These are phyloP conservation scores for Boletus rubescentipes DNA, from an alignment of 768 basidiomycete species.

Conservation along the genomic window DNA sequence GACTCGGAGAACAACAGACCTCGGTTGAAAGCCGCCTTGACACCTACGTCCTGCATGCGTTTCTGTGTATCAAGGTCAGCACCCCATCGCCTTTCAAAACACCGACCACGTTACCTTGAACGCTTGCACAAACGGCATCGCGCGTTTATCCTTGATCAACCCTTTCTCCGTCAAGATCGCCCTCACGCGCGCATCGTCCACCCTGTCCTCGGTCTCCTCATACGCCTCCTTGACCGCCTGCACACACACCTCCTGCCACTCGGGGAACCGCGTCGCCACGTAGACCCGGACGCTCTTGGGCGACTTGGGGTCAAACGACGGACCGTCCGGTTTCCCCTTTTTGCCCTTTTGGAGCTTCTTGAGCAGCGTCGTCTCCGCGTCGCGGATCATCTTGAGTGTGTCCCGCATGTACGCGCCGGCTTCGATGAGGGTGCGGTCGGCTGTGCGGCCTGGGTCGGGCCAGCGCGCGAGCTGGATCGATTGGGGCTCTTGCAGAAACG, in stretches of 20 bases:
- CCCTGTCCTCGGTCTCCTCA: conserved; percentile 50
- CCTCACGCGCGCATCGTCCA: conserved; percentile 83
- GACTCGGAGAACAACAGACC: conserved; percentile 81
- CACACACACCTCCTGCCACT: conserved; percentile 89
- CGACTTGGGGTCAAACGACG: conserved; percentile 79
- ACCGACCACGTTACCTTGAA: conserved; percentile 70
- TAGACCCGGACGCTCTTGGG: conserved; percentile 87
- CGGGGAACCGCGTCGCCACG: conserved; percentile 87
- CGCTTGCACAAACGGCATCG: conserved; percentile 91
- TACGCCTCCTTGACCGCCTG: conserved; percentile 72
- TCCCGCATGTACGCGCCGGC: conserved; percentile 83
- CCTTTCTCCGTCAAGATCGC: conserved; percentile 65
- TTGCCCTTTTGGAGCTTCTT: conserved; percentile 83
- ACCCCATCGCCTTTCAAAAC: neutral
- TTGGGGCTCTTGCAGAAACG: conserved; percentile 66
- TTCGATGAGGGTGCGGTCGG: conserved; percentile 68
- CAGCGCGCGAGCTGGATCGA: conserved; percentile 84
- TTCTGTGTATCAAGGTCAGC: conserved; percentile 47
- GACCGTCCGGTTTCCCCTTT: conserved; percentile 46
- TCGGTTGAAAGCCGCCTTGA: conserved; percentile 77
- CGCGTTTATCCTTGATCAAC: conserved; percentile 91
- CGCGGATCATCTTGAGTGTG: conserved; percentile 89
- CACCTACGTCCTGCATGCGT: conserved; percentile 77
- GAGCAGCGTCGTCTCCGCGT: conserved; percentile 74
- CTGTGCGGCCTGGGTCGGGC: conserved; percentile 63